phyloP scores from a whole-genome alignment of 2,329 filamentous ascomycete species.

The Fusarium bulbicola region DNA sequence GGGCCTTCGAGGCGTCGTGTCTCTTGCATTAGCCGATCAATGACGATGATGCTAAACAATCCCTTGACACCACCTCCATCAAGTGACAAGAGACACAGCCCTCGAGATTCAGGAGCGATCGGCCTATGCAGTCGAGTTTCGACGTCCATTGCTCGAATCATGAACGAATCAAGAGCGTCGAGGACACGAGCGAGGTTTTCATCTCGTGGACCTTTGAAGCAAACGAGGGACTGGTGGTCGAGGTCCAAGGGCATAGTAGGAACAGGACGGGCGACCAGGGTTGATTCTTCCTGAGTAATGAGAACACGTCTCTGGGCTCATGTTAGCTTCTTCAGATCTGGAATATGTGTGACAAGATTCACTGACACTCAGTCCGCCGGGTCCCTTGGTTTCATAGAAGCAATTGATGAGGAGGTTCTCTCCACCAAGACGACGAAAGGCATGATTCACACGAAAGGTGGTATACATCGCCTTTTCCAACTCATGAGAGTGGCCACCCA shows the following conservation, averaged over 20 bases:
- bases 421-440: background rate
- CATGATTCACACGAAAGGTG: background rate
- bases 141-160: background rate
- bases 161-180: background rate
- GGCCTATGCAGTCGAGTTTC: background rate
- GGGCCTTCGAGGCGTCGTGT: background rate
- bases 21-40: background rate
- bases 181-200: background rate
- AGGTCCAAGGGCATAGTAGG: background rate
- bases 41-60: background rate
- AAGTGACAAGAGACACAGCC: background rate
- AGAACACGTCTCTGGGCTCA: background rate
- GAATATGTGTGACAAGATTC: background rate
- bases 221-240: background rate
- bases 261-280: background rate
- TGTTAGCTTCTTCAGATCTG: background rate
- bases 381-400: background rate
- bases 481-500: background rate
- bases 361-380: background rate
- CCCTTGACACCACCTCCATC: background rate
- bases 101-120: background rate
- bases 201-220: background rate
- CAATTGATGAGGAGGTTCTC: background rate
- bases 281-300: background rate
- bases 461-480: background rate